Percentiles rank a stretch among this genome's conserved stretches.
Evolutionary conservation across 192 early-diverging fungal species (phyloP).

Genomic region (Spizellomyces punctatus): DNA sequence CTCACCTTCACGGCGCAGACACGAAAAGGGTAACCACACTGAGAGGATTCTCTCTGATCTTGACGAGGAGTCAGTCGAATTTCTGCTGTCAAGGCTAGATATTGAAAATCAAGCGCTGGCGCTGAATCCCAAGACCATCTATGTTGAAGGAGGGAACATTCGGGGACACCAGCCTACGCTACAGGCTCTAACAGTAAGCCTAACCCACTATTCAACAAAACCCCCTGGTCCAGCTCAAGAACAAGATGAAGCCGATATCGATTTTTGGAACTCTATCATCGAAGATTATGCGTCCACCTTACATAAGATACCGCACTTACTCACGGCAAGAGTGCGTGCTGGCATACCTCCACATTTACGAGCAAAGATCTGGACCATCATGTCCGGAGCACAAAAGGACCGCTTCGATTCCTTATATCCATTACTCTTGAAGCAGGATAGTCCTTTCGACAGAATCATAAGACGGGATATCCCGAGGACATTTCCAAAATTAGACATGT

Average conservation of each 20-base stretch:
- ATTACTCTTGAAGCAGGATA: constrained; percentile 59
- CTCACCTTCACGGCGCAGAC: background rate
- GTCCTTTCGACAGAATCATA: constrained; percentile 76
- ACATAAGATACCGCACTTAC: constrained; percentile 37
- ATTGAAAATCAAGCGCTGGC: constrained; percentile 35
- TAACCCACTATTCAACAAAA: constrained; percentile 10
- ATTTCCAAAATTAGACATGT: constrained; percentile 84
- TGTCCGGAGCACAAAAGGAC: constrained; percentile 75
- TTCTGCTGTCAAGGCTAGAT: constrained; percentile 33
- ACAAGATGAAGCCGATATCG: constrained; percentile 17
- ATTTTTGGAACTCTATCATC: constrained; percentile 42
- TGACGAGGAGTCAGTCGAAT: constrained; percentile 26
- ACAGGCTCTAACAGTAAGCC: constrained; percentile 1
- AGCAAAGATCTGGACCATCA: constrained; percentile 83
- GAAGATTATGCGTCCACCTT: constrained; percentile 16
- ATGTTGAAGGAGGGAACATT: constrained; percentile 33
- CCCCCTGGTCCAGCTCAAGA: background rate
- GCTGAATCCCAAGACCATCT: constrained; percentile 40
- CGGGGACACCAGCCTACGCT: constrained; percentile 23
- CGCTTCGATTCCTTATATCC: constrained; percentile 70
- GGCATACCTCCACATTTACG: constrained; percentile 84
- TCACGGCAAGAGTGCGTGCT: constrained; percentile 68
- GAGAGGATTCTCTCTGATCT: constrained; percentile 20
- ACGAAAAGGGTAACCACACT: background rate
- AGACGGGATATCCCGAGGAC: constrained; percentile 84